Percentiles rank a stretch among this genome's conserved stretches.
phyloP scores from a whole-genome alignment of 768 basidiomycete genomes.

The Lactarius pseudohatsudake region DNA sequence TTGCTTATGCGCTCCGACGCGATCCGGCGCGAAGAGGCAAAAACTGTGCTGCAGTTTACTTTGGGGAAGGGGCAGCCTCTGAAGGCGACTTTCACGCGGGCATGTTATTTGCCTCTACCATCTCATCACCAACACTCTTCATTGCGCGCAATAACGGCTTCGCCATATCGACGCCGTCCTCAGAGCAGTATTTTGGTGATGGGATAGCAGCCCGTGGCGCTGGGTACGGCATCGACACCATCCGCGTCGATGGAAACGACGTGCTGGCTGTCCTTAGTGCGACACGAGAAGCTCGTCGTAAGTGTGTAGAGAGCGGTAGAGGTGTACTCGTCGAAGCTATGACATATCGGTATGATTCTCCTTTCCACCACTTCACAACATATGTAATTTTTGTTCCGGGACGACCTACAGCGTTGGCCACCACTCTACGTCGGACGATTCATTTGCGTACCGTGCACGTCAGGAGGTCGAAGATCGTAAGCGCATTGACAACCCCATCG shows the following conservation, averaged over 20 bases:
- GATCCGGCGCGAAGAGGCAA: constrained; percentile 64
- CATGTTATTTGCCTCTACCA: constrained; percentile 72
- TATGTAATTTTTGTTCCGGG: constrained; percentile 3
- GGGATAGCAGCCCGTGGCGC: constrained; percentile 91
- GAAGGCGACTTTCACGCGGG: constrained; percentile 97
- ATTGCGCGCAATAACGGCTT: constrained; percentile 87
- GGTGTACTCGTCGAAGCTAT: constrained; percentile 88
- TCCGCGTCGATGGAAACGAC: constrained; percentile 94
- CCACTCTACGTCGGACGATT: constrained; percentile 94
- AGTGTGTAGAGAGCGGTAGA: constrained; percentile 74
- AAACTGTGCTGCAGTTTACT: constrained; percentile 84
- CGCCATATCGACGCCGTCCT: constrained; percentile 89
- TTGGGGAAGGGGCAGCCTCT: constrained; percentile 92
- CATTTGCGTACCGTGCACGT: constrained; percentile 86
- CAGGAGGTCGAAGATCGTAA: constrained; percentile 92
- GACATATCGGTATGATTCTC: constrained; percentile 68
- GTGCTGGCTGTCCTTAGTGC: constrained; percentile 78
- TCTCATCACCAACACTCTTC: constrained; percentile 72
- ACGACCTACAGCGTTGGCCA: constrained; percentile 71
- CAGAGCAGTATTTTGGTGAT: constrained; percentile 89
- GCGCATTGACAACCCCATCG: constrained; percentile 86
- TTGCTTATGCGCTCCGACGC: constrained; percentile 84
- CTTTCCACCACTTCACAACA: not conserved
- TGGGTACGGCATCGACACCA: constrained; percentile 87
- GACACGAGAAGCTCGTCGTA: constrained; percentile 65